Evolutionary conservation across 768 basidiomycete species (phyloP).

Genomic region (Suillus bovinus): DNA sequence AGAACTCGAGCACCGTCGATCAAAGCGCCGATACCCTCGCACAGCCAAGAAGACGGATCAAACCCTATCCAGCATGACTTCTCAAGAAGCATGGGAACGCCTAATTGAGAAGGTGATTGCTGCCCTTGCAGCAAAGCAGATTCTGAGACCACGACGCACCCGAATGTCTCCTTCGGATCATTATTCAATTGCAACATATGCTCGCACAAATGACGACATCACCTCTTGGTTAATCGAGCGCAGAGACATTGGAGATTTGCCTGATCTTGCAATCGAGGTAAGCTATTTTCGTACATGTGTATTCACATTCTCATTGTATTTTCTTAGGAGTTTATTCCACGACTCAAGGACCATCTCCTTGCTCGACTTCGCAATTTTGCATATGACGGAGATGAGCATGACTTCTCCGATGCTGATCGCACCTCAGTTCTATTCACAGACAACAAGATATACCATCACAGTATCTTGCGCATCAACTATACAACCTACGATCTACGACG

Average conservation of each 20-base stretch:
- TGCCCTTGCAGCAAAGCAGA: not conserved
- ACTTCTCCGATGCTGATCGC: slow-evolving; percentile 25
- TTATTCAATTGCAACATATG: slow-evolving; percentile 21
- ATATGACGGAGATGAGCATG: slow-evolving; percentile 17
- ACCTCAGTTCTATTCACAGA: slow-evolving; percentile 20
- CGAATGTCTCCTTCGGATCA: slow-evolving; percentile 9
- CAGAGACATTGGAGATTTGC: not conserved
- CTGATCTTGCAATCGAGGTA: slow-evolving; percentile 27
- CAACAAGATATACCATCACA: slow-evolving; percentile 28
- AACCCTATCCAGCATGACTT: slow-evolving; percentile 21
- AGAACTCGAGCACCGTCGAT: slow-evolving; percentile 35
- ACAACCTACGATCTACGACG: slow-evolving; percentile 26
- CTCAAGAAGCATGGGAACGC: slow-evolving; percentile 18
- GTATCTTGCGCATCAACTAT: slow-evolving; percentile 31
- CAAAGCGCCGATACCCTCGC: slow-evolving; percentile 36
- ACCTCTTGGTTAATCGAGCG: slow-evolving; percentile 12
- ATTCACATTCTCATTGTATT: not conserved
- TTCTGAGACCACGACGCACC: not conserved
- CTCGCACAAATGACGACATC: slow-evolving; percentile 11
- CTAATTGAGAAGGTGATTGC: slow-evolving; percentile 18
- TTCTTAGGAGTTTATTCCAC: slow-evolving; percentile 31
- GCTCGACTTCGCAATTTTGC: not conserved
- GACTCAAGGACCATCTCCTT: slow-evolving; percentile 14
- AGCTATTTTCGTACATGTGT: not conserved
- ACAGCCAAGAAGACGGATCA: slow-evolving; percentile 36